Percentiles rank a stretch among this genome's conserved stretches.
Evolutionary conservation across 176 grass and related monocot species (phyloP).

Genomic region (Triticum dicoccoides): DNA sequence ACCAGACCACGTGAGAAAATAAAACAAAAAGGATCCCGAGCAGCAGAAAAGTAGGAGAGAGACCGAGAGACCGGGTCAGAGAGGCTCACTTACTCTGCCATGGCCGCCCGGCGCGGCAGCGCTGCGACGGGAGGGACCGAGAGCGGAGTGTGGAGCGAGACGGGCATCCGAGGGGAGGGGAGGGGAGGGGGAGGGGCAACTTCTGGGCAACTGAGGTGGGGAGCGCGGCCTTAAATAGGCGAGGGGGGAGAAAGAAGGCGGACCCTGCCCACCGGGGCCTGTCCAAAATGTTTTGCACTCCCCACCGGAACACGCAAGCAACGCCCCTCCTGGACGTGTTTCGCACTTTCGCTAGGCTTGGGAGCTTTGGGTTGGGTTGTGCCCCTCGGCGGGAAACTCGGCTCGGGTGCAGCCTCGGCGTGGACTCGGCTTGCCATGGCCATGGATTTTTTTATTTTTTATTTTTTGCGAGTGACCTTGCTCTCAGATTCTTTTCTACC

Average conservation of each 20-base stretch:
- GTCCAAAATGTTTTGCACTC: neutral
- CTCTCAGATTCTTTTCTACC: neutral
- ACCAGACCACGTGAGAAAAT: neutral
- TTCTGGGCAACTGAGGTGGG: neutral
- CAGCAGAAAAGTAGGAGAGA: too few relatives aligned
- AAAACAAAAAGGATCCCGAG: too few relatives aligned
- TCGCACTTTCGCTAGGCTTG: too few relatives aligned
- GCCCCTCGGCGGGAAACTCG: neutral
- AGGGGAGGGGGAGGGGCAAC: neutral
- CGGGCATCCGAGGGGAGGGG: neutral
- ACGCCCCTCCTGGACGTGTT: too few relatives aligned
- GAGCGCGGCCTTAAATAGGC: neutral
- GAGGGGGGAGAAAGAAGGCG: neutral
- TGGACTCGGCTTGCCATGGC: neutral
- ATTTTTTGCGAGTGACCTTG: neutral
- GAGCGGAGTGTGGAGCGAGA: neutral
- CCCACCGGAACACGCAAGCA: constrained; percentile 18
- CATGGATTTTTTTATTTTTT: neutral
- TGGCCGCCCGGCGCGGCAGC: neutral
- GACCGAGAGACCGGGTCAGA: too few relatives aligned
- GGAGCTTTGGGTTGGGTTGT: too few relatives aligned
- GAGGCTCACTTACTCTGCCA: constrained; percentile 43
- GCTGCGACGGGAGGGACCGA: neutral
- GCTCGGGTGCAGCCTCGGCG: neutral
- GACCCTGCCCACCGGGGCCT: neutral